Evolutionary conservation across 1,284 basidiomycete species (phyloP).

Genomic region (Violaceomyces palustris): DNA sequence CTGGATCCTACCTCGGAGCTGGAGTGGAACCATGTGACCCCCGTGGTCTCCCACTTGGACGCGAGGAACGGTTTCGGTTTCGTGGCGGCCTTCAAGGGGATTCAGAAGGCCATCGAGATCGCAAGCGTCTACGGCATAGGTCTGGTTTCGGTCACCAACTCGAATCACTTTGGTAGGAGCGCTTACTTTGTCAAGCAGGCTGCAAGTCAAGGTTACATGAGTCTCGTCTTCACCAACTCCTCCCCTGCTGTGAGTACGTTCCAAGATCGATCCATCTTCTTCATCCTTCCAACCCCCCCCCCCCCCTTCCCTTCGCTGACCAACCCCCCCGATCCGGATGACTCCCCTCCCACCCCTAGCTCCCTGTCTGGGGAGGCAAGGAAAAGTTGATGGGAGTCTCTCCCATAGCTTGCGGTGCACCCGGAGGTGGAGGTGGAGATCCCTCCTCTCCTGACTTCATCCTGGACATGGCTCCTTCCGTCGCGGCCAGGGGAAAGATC

Average conservation of each 20-base stretch:
- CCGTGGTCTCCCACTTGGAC: constrained; percentile 3
- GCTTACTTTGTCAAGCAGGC: constrained; percentile 3
- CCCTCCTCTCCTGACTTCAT: too few relatives aligned
- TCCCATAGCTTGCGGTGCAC: constrained; percentile 3
- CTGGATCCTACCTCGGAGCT: neutral
- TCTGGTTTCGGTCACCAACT: constrained; percentile 1
- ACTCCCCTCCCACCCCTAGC: neutral
- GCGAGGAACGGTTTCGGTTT: constrained; percentile 4
- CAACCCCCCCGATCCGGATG: neutral
- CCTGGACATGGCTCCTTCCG: constrained; percentile 5
- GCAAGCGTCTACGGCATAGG: constrained; percentile 2
- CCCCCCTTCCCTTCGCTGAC: neutral
- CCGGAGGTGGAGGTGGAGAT: neutral
- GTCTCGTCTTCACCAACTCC: constrained; percentile 6
- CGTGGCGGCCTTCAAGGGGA: constrained; percentile 1
- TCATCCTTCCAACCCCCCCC: too few relatives aligned
- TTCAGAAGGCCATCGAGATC: neutral
- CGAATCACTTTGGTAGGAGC: constrained; percentile 6
- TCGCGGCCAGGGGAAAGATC: constrained; percentile 4
- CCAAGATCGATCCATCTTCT: too few relatives aligned
- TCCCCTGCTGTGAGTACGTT: constrained; percentile 3
- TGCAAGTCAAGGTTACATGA: constrained; percentile 2
- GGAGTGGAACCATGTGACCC: neutral
- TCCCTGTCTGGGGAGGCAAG: constrained; percentile 4
- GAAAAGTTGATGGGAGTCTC: constrained; percentile 6